These are phyloP conservation scores for Tolypocladium inflatum DNA, from an alignment of 2,329 filamentous ascomycete genomes.

Conservation along the genomic window DNA sequence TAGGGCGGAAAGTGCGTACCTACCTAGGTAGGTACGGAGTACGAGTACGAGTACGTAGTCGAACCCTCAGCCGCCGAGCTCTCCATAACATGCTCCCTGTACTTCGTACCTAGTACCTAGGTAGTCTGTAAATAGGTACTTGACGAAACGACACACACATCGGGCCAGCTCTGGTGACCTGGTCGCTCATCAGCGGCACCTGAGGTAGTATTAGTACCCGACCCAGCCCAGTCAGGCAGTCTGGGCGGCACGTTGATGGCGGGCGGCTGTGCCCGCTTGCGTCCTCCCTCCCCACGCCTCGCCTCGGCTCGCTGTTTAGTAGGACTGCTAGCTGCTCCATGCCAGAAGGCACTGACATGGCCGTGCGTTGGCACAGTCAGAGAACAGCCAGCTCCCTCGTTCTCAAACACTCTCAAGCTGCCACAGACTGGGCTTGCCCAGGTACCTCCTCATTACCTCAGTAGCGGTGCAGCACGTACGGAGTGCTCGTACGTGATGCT, in stretches of 20 bases:
- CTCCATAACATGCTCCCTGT: too few species aligned
- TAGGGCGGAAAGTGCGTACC: too few species aligned
- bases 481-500: not conserved
- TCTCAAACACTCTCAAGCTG: not conserved
- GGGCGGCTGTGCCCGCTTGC: not conserved
- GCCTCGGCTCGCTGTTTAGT: not conserved
- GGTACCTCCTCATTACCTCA: not conserved
- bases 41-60: too few species aligned
- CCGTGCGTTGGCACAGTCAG: not conserved
- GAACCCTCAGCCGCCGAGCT: too few species aligned
- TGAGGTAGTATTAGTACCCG: not conserved
- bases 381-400: not conserved
- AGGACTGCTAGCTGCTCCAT: not conserved
- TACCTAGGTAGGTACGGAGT: too few species aligned
- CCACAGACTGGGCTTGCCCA: not conserved
- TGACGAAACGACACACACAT: not conserved
- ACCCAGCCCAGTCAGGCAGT: not conserved
- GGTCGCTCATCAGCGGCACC: not conserved
- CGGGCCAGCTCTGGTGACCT: not conserved
- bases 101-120: too few species aligned
- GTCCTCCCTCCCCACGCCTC: not conserved
- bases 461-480: not conserved
- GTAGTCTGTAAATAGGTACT: too few species aligned
- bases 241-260: not conserved
- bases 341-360: not conserved